Conservation (phyloP, 2,329 filamentous ascomycete species). For the Phialocephala sp. region DNA sequence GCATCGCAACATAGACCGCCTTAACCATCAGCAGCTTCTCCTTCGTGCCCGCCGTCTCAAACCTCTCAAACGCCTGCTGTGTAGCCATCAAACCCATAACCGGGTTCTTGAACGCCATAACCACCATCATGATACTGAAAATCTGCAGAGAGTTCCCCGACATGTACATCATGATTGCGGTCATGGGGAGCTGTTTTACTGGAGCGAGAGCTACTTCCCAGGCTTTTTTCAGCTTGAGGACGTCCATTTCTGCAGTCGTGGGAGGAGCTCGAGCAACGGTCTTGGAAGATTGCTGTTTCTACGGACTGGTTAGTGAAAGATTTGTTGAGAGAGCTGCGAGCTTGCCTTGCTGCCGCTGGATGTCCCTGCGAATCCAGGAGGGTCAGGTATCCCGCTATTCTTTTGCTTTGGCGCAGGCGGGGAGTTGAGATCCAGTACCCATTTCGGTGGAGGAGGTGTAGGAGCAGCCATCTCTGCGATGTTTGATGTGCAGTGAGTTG, state of each 20-base stretch:
- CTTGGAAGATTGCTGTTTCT: slow-evolving; percentile 48
- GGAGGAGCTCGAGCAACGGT: slow-evolving; percentile 66
- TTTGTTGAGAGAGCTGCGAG: slow-evolving; percentile 2
- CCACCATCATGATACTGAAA: slow-evolving; percentile 99
- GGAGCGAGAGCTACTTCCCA: slow-evolving; percentile 97
- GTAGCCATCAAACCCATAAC: slow-evolving; percentile 83
- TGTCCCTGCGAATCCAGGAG: slow-evolving; percentile 75
- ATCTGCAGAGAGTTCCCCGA: slow-evolving; percentile 97
- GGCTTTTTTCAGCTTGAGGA: slow-evolving; percentile 95
- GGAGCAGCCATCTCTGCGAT: slow-evolving; percentile 35
- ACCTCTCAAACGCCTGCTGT: slow-evolving; percentile 87
- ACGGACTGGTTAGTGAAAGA: slow-evolving; percentile 29
- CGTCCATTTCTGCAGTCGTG: slow-evolving; percentile 86
- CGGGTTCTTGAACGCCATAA: slow-evolving; percentile 98
- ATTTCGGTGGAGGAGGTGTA: slow-evolving; percentile 67
- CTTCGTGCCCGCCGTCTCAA: slow-evolving; percentile 82
- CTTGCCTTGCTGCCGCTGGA: slow-evolving; percentile 61
- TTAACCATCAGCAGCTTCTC: slow-evolving; percentile 81
- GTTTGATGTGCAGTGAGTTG: slow-evolving; percentile 28
- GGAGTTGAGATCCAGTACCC: slow-evolving; percentile 81
- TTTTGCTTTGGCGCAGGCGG: slow-evolving; percentile 71
- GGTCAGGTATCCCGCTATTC: slow-evolving; percentile 74
- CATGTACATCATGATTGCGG: slow-evolving; percentile 99
- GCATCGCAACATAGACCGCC: slow-evolving; percentile 84
- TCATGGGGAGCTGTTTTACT: slow-evolving; percentile 95